A percentile compares a stretch with the other conserved stretches of the same genome.
These are phyloP conservation scores for Larix kaempferi DNA, from an alignment of 75 land plant genomes.

Conservation along the genomic window DNA sequence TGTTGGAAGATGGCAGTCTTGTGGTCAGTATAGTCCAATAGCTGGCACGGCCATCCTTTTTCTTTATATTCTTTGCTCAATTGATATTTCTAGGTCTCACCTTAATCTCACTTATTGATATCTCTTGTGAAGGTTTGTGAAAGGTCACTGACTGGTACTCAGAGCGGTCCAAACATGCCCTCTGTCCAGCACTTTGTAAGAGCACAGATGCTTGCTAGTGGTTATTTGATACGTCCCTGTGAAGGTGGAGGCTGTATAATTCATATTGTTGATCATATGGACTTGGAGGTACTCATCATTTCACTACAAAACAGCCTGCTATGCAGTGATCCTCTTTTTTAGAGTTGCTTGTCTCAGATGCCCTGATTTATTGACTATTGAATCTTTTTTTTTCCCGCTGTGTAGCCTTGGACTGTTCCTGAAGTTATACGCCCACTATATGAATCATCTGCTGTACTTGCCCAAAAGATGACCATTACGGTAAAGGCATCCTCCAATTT, in stretches of 20 bases:
- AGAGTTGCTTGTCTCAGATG: too few species aligned
- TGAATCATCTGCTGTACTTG: slow-evolving; percentile 87
- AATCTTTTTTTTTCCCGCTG: neutral
- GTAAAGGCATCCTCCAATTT: slow-evolving; percentile 29
- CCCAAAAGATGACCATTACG: slow-evolving; percentile 89
- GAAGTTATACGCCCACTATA: slow-evolving; percentile 96
- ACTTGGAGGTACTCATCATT: slow-evolving; percentile 42
- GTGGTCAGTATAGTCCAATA: slow-evolving; percentile 50
- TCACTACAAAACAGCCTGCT: too few species aligned
- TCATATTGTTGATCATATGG: slow-evolving; percentile 68
- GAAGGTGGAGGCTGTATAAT: slow-evolving; percentile 76
- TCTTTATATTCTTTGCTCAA: too few species aligned
- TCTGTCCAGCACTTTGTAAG: slow-evolving; percentile 46
- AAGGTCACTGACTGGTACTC: slow-evolving; percentile 62
- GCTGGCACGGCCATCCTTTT: too few species aligned
- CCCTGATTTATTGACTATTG: too few species aligned
- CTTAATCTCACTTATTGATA: neutral
- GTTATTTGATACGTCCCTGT: slow-evolving; percentile 66
- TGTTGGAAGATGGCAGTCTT: slow-evolving; percentile 74
- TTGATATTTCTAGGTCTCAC: neutral
- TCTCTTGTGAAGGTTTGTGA: slow-evolving; percentile 65
- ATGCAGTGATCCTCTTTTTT: too few species aligned
- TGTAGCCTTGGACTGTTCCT: slow-evolving; percentile 79
- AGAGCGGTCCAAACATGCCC: slow-evolving; percentile 53
- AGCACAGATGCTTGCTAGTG: slow-evolving; percentile 74